Percentiles rank a stretch among this genome's conserved stretches.
Evolutionary conservation across 2,329 filamentous ascomycete genomes (phyloP).

Genomic region (Teratosphaeria gauchensis): DNA sequence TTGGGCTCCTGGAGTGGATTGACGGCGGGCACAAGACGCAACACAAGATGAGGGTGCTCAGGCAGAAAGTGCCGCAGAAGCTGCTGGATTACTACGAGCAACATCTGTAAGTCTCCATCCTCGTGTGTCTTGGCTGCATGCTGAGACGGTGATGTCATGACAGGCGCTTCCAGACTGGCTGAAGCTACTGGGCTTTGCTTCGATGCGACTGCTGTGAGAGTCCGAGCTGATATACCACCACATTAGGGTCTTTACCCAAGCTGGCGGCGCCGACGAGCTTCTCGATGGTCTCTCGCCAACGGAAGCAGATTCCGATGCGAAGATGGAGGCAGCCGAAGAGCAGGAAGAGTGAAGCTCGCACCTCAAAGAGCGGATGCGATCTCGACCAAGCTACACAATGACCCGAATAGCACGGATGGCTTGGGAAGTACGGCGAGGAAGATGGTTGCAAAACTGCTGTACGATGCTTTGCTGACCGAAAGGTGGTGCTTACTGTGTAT

Average conservation of each 20-base stretch:
- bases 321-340: neutral
- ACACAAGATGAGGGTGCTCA: conserved; percentile 58
- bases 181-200: neutral
- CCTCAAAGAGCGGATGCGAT: too few species aligned
- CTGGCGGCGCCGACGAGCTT: neutral
- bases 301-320: neutral
- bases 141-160: neutral
- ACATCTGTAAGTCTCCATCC: conserved; percentile 26
- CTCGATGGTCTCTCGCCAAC: neutral
- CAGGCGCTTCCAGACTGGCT: neutral
- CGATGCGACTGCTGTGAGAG: neutral
- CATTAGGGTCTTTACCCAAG: neutral
- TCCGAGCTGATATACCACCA: neutral
- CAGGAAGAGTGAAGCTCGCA: neutral
- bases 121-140: neutral
- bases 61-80: conserved; percentile 69
- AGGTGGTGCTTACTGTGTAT: neutral
- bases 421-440: neutral
- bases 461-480: neutral
- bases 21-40: conserved; percentile 59
- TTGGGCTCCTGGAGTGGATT: conserved; percentile 65
- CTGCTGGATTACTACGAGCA: conserved; percentile 30
- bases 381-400: too few species aligned
- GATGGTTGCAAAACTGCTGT: neutral
- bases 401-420: too few species aligned